phyloP scores from a whole-genome alignment of 805 yeast genomes.

The Blastobotrys chiropterorum region DNA sequence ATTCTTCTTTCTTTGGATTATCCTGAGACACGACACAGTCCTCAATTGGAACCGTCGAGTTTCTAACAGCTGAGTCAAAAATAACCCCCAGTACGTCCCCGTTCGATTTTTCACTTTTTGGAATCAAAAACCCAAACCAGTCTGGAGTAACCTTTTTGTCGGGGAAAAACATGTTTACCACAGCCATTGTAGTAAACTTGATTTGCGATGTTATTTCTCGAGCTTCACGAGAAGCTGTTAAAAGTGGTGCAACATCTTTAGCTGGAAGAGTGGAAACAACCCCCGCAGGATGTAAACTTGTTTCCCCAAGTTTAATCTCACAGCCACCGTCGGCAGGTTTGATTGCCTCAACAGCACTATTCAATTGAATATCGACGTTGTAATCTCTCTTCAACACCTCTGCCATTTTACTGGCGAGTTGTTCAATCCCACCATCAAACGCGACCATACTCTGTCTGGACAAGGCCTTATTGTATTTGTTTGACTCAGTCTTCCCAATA shows the following conservation, averaged over 20 bases:
- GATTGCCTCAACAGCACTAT: slow-evolving; percentile 12
- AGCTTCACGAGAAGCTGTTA: slow-evolving; percentile 10
- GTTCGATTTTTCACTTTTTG: slow-evolving; percentile 45
- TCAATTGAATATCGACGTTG: slow-evolving; percentile 21
- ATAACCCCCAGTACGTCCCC: slow-evolving; percentile 75
- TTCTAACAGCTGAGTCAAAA: slow-evolving; percentile 81
- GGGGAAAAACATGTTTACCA: slow-evolving; percentile 64
- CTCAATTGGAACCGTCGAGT: slow-evolving; percentile 37
- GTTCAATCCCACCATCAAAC: slow-evolving; percentile 25
- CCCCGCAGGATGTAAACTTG: neutral
- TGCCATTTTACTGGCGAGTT: slow-evolving; percentile 23
- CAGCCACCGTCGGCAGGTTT: slow-evolving; percentile 6
- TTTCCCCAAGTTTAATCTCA: neutral
- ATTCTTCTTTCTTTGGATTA: neutral
- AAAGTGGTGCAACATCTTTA: slow-evolving; percentile 9
- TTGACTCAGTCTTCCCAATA: slow-evolving; percentile 12
- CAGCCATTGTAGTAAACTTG: slow-evolving; percentile 52
- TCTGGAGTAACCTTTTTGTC: slow-evolving; percentile 34
- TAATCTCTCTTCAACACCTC: slow-evolving; percentile 13
- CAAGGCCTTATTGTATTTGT: slow-evolving; percentile 3
- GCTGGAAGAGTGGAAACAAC: slow-evolving; percentile 22
- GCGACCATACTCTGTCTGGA: slow-evolving; percentile 14
- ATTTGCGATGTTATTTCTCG: slow-evolving; percentile 33
- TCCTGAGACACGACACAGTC: slow-evolving; percentile 5
- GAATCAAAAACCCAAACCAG: slow-evolving; percentile 90